A percentile compares a stretch with the other conserved stretches of the same genome.
These are phyloP conservation scores for Babesia bovis DNA, from an alignment of 169 alveolate genomes.

Conservation along the genomic window DNA sequence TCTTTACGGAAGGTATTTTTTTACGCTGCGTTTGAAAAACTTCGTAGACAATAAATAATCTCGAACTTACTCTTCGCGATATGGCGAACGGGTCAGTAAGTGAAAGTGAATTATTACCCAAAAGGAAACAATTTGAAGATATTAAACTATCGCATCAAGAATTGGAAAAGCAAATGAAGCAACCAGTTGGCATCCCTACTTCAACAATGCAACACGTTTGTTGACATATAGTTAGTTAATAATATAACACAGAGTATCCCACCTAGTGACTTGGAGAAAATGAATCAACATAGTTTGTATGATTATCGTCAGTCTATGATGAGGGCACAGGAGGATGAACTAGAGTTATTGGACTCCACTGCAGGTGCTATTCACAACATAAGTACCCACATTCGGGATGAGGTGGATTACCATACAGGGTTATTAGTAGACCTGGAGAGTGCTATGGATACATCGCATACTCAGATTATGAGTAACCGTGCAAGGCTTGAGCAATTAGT, in stretches of 20 bases:
- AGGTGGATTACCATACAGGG: conserved; percentile 69
- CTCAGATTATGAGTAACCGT: conserved; percentile 69
- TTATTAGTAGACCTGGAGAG: conserved; percentile 69
- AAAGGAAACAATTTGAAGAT: conserved; percentile 36
- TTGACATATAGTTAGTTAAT: background rate
- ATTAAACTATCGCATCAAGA: conserved; percentile 23
- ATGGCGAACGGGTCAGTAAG: conserved; percentile 15
- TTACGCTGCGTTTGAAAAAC: background rate
- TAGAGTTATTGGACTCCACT: conserved; percentile 69
- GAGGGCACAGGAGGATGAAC: conserved; percentile 74
- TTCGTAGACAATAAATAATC: conserved; percentile 51
- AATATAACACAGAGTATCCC: background rate
- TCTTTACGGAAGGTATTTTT: conserved; percentile 45
- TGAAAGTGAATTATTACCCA: background rate
- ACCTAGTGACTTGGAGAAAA: conserved; percentile 7
- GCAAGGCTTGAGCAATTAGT: conserved; percentile 61
- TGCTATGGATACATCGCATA: conserved; percentile 68
- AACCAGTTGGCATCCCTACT: background rate
- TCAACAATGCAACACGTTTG: background rate
- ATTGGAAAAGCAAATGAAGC: conserved; percentile 27
- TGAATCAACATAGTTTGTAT: conserved; percentile 25
- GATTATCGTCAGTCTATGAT: conserved; percentile 68
- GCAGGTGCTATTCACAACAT: conserved; percentile 73
- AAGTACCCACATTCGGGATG: conserved; percentile 74
- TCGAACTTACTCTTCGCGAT: conserved; percentile 45